These are phyloP conservation scores for Nevesoporus exiguus DNA, from an alignment of 768 basidiomycete genomes.

Conservation along the genomic window DNA sequence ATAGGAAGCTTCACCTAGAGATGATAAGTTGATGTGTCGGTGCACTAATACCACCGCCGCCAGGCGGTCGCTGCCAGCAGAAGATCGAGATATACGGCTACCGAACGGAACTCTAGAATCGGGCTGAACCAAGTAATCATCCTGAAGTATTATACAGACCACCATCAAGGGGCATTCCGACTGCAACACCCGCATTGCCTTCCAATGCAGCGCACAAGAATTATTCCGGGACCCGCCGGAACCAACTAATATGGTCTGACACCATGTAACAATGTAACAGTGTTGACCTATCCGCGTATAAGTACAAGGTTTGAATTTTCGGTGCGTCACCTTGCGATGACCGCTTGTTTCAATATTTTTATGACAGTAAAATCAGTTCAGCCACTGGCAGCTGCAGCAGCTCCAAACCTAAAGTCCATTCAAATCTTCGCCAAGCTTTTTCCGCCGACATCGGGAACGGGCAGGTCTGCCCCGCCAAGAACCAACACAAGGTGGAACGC, in stretches of 20 bases:
- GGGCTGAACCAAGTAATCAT: background rate
- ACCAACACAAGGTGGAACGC: background rate
- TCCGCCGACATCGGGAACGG: conserved; percentile 8
- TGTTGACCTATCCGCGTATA: background rate
- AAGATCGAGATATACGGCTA: background rate
- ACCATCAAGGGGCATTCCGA: background rate
- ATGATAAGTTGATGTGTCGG: background rate
- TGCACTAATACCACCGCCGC: background rate
- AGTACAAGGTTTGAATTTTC: conserved; percentile 4
- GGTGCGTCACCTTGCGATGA: conserved; percentile 1
- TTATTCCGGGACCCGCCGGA: background rate
- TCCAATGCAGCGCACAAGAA: background rate
- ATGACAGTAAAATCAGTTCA: conserved; percentile 10
- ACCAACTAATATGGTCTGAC: background rate
- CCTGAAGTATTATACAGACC: too few relatives aligned
- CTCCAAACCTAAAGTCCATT: background rate
- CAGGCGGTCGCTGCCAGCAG: too few relatives aligned
- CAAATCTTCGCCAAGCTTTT: conserved; percentile 1
- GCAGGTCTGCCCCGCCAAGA: background rate
- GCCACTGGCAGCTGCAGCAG: background rate
- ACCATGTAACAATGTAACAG: background rate
- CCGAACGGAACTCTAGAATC: too few relatives aligned
- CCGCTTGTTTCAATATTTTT: conserved; percentile 7
- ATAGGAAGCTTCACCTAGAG: background rate
- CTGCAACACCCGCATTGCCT: background rate